A percentile compares a stretch with the other conserved stretches of the same genome.
phyloP scores from a whole-genome alignment of 108 stramenopile species.

The Cyclotella baltica region DNA sequence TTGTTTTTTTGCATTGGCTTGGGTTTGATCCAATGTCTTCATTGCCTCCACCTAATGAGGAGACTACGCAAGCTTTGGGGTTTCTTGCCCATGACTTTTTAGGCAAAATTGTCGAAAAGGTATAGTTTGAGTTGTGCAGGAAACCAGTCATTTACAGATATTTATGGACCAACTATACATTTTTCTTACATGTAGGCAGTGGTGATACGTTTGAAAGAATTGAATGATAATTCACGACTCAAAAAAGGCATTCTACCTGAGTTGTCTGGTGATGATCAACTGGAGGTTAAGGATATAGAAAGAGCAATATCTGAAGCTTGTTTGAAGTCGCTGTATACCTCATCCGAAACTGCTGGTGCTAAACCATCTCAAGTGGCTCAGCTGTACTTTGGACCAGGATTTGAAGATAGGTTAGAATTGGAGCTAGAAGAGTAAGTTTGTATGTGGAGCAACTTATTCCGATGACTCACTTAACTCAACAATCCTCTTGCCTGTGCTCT shows the following conservation, averaged over 20 bases:
- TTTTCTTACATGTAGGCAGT: slow-evolving; percentile 44
- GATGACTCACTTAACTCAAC: neutral
- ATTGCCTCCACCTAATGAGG: slow-evolving; percentile 74
- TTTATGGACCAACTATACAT: too few species aligned
- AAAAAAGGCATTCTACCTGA: slow-evolving; percentile 54
- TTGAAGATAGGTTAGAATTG: slow-evolving; percentile 84
- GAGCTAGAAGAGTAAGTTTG: slow-evolving; percentile 79
- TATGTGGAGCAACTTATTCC: neutral
- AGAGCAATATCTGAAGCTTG: slow-evolving; percentile 61
- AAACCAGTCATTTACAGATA: too few species aligned
- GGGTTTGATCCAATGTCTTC: slow-evolving; percentile 72
- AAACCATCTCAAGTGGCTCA: slow-evolving; percentile 60
- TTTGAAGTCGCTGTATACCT: slow-evolving; percentile 61
- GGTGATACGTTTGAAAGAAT: slow-evolving; percentile 21
- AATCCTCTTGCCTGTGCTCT: neutral
- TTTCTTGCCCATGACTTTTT: slow-evolving; percentile 85
- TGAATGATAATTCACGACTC: slow-evolving; percentile 10
- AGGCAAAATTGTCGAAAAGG: slow-evolving; percentile 85
- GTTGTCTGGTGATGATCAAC: slow-evolving; percentile 59
- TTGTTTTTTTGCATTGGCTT: slow-evolving; percentile 85
- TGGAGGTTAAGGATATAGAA: slow-evolving; percentile 61
- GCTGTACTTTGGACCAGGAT: slow-evolving; percentile 88
- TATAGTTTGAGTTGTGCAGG: slow-evolving; percentile 31
- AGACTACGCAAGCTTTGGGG: slow-evolving; percentile 77
- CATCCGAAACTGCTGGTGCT: slow-evolving; percentile 36